A percentile compares a stretch with the other conserved stretches of the same genome.
Conservation (phyloP, 768 basidiomycete species). For the Butyriboletus loyo region DNA sequence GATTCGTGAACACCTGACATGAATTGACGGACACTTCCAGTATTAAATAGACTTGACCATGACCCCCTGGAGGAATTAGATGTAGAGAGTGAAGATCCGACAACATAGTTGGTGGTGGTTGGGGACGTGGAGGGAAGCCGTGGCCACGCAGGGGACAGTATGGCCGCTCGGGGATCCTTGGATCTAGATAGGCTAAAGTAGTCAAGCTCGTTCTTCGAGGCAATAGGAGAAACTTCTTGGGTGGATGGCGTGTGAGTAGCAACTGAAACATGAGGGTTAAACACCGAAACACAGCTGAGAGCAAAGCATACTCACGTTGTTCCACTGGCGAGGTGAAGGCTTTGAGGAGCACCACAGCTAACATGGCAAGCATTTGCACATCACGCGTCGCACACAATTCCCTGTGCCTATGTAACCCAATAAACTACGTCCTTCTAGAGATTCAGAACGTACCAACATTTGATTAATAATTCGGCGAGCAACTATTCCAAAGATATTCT, state of each 20-base stretch:
- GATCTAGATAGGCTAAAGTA: constrained; percentile 51
- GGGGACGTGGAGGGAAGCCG: constrained; percentile 44
- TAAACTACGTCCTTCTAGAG: not conserved
- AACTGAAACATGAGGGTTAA: not conserved
- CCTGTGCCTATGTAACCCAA: constrained; percentile 34
- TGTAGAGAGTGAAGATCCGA: constrained; percentile 42
- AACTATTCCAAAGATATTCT: constrained; percentile 24
- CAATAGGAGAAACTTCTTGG: constrained; percentile 14
- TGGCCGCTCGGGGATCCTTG: constrained; percentile 37
- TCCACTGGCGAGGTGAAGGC: constrained; percentile 18
- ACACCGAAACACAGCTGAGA: not conserved
- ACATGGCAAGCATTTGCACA: constrained; percentile 79
- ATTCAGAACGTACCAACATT: constrained; percentile 42
- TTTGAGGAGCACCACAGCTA: constrained; percentile 66
- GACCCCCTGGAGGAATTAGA: constrained; percentile 71
- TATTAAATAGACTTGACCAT: constrained; percentile 77
- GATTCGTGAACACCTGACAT: constrained; percentile 59
- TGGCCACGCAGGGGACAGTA: constrained; percentile 53
- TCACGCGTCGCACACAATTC: constrained; percentile 54
- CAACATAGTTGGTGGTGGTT: constrained; percentile 36
- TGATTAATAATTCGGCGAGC: constrained; percentile 40
- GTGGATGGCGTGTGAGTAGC: constrained; percentile 14
- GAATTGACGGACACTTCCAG: constrained; percentile 65
- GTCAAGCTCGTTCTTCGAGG: constrained; percentile 40
- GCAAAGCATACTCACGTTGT: constrained; percentile 10